These are phyloP conservation scores for Nicotiana knightiana DNA, from an alignment of 257 asterid species.

Conservation along the genomic window DNA sequence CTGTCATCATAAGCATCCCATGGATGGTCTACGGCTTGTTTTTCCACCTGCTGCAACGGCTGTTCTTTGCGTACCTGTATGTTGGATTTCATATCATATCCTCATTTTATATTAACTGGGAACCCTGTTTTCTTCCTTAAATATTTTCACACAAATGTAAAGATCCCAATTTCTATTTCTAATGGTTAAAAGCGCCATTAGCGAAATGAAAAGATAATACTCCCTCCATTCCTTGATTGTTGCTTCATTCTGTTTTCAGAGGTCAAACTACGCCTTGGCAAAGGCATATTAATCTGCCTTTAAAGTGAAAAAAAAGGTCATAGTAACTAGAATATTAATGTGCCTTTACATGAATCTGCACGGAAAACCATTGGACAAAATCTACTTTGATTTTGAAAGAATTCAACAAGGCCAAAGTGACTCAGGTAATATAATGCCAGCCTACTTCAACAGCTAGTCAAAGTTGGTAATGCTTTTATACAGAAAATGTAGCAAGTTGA, in stretches of 20 bases:
- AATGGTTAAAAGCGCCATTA: not conserved
- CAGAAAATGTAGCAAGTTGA: not conserved
- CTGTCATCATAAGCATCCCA: slow-evolving; percentile 93
- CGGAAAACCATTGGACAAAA: not conserved
- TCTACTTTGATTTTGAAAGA: not conserved
- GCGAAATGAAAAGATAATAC: not conserved
- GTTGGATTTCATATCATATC: slow-evolving; percentile 1
- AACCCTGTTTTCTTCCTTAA: not conserved
- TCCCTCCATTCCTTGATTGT: not conserved
- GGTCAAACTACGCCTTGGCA: not conserved
- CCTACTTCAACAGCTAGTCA: not conserved
- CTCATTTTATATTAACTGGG: not conserved
- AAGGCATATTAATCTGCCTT: not conserved
- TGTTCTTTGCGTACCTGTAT: slow-evolving; percentile 54
- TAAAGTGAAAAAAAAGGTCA: not conserved
- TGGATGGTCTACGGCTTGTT: slow-evolving; percentile 77
- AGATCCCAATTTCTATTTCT: slow-evolving; percentile 2
- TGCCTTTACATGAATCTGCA: not conserved
- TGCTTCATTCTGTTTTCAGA: not conserved
- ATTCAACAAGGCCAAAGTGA: not conserved
- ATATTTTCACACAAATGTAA: not conserved
- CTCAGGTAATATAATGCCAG: not conserved
- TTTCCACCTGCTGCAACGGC: slow-evolving; percentile 83
- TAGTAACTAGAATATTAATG: not conserved
- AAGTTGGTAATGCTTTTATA: not conserved